Evolutionary conservation across 768 basidiomycete genomes (phyloP).

Genomic region (Lentinula aciculospora): DNA sequence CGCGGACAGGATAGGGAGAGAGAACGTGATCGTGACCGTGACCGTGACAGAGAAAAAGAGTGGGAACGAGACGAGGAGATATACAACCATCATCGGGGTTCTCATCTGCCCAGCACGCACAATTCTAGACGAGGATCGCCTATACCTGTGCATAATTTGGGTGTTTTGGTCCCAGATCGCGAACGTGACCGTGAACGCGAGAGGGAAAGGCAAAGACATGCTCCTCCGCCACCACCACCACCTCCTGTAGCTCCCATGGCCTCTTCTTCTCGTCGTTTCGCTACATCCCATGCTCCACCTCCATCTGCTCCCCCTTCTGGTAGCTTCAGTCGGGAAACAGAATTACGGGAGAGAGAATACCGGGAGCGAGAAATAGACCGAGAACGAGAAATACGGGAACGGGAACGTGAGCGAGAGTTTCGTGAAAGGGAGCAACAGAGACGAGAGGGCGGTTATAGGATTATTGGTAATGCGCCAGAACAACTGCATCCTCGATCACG

Average conservation of each 20-base stretch:
- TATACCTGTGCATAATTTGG: background rate
- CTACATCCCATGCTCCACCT: background rate
- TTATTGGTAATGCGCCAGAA: constrained; percentile 8
- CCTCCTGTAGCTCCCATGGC: background rate
- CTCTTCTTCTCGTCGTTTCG: background rate
- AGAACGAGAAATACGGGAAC: constrained; percentile 18
- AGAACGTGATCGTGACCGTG: constrained; percentile 9
- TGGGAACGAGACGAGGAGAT: background rate
- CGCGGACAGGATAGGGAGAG: constrained; percentile 12
- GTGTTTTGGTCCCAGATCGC: constrained; percentile 13
- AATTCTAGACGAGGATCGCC: constrained; percentile 5
- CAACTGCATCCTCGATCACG: background rate
- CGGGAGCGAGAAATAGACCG: background rate
- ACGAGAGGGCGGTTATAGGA: constrained; percentile 13
- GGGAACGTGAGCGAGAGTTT: background rate
- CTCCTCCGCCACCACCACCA: background rate
- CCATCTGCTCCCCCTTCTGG: background rate
- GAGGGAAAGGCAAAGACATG: constrained; percentile 1
- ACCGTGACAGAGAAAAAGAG: constrained; percentile 10
- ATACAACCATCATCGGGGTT: background rate
- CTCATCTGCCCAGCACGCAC: background rate
- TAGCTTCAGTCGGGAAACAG: background rate
- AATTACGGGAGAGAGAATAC: background rate
- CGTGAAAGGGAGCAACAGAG: constrained; percentile 14
- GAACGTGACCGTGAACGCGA: constrained; percentile 14